Evolutionary conservation across 306 rosid species (phyloP), one percentile per base, ranked within the genome.

Genomic region (Vigna hirtella): DNA sequence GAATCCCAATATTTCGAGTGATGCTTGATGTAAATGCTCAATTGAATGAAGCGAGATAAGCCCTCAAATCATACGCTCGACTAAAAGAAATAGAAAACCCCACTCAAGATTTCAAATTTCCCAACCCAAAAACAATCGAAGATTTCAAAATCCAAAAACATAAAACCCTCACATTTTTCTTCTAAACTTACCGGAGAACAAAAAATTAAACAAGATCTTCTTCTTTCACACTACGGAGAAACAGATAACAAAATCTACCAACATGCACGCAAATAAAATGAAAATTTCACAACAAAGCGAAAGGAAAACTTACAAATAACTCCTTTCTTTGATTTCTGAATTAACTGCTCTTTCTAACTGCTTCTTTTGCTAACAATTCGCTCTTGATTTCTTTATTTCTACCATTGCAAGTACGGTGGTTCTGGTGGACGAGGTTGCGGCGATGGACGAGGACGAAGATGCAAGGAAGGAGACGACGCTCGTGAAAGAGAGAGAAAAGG

Each of bases 251-350:
- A 9, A 40, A 40, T 2, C 11, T 42, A 34, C 20, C 11, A 3
- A 47, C n/a, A 30, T 69, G 12, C 47, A 30, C 3, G 8, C 7
- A 38, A 45, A 68, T 13, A 48, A 18, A 68, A 81, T 51, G 2
- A 59, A 62, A 40, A 69, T 70, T 26, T 5, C 47, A 52, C 76
- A 5, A 40, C 55, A 32, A 7, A 77, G 51, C 55, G 40, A 74
- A 48, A 28, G 50, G 47, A 57, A 79, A 75, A 79, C 88, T 82
- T 73, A 85, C 88, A 65, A 52, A 13, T 15, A 66, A 9, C 5
- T 15, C 11, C 32, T 42, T 40, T 2, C 28, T 66, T 11, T 10
- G 49, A n/a, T 66, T 20, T 4, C 18, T 40, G 16, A 15, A 66
- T 20, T 63, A 20, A 38, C 36, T 12, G 1, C 20, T 36, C 14